Base-by-base conservation (phyloP, 2,329 filamentous ascomycete genomes). In the Esteya vermicola region DNA sequence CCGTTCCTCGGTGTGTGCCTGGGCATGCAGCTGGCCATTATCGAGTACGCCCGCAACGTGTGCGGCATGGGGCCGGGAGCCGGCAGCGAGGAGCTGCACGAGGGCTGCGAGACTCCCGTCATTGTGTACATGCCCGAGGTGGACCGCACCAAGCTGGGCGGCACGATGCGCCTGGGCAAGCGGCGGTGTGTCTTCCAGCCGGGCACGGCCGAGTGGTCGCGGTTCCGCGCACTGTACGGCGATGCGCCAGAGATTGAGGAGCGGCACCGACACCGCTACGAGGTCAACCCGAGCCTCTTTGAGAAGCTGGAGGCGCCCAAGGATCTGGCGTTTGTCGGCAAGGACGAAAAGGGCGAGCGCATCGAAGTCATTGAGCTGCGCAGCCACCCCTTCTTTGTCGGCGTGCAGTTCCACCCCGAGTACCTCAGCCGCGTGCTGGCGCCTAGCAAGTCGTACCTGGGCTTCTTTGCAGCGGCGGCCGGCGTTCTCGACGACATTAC, bases 61-160 rank as follows among this genome's bases (percentile, higher is more conserved):
- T 82, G 77, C 59, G 73, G 72, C 22, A 68, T 86, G 46, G 51
- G n/a, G n/a, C n/a, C 63, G 26, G 55, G 63, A 9, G 73, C 72
- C 22, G 67, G 63, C 4, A 72, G 67, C 9, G 72, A 75, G 48
- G 74, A 78, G 52, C 64, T 77, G 25, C 50, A 64, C 34, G 56
- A 67, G 20, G 54, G 64, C 4, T 71, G 77, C n/a, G 63, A 75
- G 36, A 67, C 86, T 53, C 75, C 73, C 21, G 73, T 84, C 22
- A 76, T 98, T 49, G 73, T 96, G 50, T 89, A 82, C 62, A 98
- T 96, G 91, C 89, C 89, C 2, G 89, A 95, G 52, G 58, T 46
- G 9, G 46, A 48, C 45, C 46, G 45, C 49, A 73, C 81, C 60
- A 75, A 78, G 54, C 70, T 85, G 57, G 82, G 83, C 45, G 83